phyloP scores from a whole-genome alignment of 768 basidiomycete species.

The Pisolithus albus region DNA sequence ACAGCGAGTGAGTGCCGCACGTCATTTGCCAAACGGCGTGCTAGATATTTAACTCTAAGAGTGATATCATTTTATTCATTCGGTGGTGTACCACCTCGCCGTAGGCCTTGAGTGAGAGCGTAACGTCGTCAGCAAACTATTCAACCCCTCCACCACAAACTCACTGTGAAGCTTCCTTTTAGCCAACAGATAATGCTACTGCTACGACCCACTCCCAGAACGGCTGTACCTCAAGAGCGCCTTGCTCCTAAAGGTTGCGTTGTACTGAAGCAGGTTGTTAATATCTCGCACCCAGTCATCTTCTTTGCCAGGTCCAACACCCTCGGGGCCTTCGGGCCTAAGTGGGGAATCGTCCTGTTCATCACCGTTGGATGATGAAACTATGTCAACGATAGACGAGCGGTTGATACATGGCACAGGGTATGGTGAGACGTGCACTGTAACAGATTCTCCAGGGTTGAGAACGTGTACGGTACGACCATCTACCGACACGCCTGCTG shows the following conservation, averaged over 20 bases:
- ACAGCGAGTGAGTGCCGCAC: no score
- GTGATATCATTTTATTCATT: no score
- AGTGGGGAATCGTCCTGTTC: background rate
- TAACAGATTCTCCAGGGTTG: slow-evolving; percentile 78
- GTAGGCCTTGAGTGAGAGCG: no score
- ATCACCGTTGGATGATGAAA: background rate
- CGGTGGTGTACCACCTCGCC: no score
- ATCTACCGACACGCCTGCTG: slow-evolving; percentile 90
- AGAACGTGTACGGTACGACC: slow-evolving; percentile 80
- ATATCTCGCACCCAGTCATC: slow-evolving; percentile 98
- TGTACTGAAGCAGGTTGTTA: slow-evolving; percentile 90
- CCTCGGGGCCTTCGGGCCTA: slow-evolving; percentile 39
- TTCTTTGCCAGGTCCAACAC: slow-evolving; percentile 72
- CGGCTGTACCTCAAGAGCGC: slow-evolving; percentile 71
- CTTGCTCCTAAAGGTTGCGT: slow-evolving; percentile 89
- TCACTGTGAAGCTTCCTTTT: background rate
- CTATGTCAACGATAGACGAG: slow-evolving; percentile 58
- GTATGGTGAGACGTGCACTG: slow-evolving; percentile 76
- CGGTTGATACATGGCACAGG: slow-evolving; percentile 93
- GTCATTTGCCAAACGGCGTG: no score
- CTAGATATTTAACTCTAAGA: no score
- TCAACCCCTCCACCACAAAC: background rate
- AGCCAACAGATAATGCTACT: background rate
- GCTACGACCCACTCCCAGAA: slow-evolving; percentile 16
- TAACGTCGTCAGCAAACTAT: no score